Evolutionary conservation across 2,329 filamentous ascomycete genomes (phyloP).

Genomic region (Aureobasidium namibiae): DNA sequence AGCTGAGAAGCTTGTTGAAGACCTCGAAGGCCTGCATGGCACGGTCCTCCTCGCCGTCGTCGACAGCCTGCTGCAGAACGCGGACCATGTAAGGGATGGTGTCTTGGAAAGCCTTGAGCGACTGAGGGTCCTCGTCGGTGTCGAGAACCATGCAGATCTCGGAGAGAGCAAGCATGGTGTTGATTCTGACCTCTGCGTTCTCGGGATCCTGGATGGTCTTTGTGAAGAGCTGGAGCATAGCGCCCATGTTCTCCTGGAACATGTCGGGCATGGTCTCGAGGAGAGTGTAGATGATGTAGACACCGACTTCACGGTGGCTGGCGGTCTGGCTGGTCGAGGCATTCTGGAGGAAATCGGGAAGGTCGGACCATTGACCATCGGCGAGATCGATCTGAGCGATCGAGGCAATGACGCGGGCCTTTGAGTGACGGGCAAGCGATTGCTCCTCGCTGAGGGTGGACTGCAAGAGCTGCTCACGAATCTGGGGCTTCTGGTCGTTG

Average conservation of each 20-base stretch:
- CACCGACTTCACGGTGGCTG: conserved; percentile 77
- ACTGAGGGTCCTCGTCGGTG: conserved; percentile 70
- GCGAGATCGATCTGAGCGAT: conserved; percentile 82
- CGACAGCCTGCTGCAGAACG: conserved; percentile 76
- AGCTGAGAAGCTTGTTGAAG: conserved; percentile 89
- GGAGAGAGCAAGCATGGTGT: conserved; percentile 85
- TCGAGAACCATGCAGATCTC: conserved; percentile 82
- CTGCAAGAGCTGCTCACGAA: conserved; percentile 76
- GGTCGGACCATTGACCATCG: conserved; percentile 75
- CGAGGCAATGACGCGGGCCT: conserved; percentile 77
- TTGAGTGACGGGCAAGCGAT: conserved; percentile 71
- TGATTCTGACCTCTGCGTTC: conserved; percentile 87
- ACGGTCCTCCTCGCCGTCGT: conserved; percentile 71
- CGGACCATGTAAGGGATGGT: conserved; percentile 82
- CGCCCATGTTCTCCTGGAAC: conserved; percentile 71
- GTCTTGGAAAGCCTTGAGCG: conserved; percentile 66
- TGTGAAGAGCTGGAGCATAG: conserved; percentile 75
- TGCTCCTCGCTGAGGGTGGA: conserved; percentile 73
- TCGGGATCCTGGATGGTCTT: conserved; percentile 84
- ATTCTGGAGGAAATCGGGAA: conserved; percentile 70
- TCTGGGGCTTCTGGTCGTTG: conserved; percentile 66
- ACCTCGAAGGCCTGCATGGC: conserved; percentile 89
- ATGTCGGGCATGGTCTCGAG: conserved; percentile 79
- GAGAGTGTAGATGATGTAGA: conserved; percentile 88
- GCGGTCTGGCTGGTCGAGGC: conserved; percentile 68